Conservation (phyloP, 345 rosid species). For the Eucalyptus pauciflora region DNA sequence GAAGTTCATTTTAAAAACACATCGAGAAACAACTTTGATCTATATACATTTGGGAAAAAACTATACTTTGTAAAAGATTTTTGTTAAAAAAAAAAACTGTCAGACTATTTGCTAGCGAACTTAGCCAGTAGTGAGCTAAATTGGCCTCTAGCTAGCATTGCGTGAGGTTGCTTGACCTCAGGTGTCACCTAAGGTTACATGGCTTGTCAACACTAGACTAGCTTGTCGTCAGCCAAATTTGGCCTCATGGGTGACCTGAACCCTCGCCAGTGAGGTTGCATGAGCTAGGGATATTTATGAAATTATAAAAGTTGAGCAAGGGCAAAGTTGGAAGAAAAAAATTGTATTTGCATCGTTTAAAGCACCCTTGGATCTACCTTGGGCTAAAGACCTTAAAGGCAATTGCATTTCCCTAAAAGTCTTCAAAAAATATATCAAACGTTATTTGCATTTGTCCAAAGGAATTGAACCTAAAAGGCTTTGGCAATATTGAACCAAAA, state of each 20-base stretch:
- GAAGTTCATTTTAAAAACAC: not conserved
- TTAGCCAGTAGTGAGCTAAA: not conserved
- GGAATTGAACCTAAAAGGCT: not conserved
- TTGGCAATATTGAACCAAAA: not conserved
- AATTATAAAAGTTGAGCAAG: not conserved
- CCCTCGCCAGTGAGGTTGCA: not conserved
- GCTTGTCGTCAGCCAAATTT: not conserved
- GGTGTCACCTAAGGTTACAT: not conserved
- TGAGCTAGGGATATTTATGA: not conserved
- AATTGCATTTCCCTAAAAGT: too few species aligned
- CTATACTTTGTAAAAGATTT: not conserved
- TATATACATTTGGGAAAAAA: too few species aligned
- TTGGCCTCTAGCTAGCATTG: not conserved
- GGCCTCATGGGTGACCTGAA: not conserved
- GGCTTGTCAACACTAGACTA: not conserved
- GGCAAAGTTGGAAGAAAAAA: not conserved
- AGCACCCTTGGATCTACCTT: not conserved
- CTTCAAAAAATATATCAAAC: too few species aligned
- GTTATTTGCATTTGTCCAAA: not conserved
- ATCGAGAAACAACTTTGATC: rapidly evolving
- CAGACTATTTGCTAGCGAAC: not conserved
- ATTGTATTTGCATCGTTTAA: too few species aligned
- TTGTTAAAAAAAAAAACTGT: rapidly evolving
- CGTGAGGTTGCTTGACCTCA: not conserved
- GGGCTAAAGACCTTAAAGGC: not conserved